Conservation (phyloP, 768 basidiomycete species). For the Phlebiopsis gigantea region DNA sequence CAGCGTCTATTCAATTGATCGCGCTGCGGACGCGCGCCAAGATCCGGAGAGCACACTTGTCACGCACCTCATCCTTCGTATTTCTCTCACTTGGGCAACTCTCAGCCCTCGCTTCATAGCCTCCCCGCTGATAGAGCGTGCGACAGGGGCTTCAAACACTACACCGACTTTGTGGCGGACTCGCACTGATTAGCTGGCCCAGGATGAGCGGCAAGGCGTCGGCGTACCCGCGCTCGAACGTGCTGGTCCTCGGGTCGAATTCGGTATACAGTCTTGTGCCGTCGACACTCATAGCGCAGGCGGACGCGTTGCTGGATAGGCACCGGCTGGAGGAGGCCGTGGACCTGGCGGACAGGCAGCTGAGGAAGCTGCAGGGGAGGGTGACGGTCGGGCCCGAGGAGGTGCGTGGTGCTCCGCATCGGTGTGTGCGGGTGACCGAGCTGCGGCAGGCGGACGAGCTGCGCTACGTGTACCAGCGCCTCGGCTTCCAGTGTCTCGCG, state of each 20-base stretch:
- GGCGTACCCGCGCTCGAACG: slow-evolving; percentile 58
- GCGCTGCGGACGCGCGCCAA: too few relatives aligned
- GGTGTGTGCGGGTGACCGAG: neutral
- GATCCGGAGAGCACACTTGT: too few relatives aligned
- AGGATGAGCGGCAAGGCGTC: neutral
- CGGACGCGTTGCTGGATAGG: slow-evolving; percentile 60
- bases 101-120: too few relatives aligned
- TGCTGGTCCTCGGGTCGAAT: slow-evolving; percentile 58
- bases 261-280: slow-evolving; percentile 64
- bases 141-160: too few relatives aligned
- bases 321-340: slow-evolving; percentile 63
- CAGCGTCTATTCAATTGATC: too few relatives aligned
- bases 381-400: slow-evolving; percentile 51
- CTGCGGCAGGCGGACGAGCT: slow-evolving; percentile 57
- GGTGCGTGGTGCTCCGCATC: slow-evolving; percentile 30
- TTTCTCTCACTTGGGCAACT: too few relatives aligned
- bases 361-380: slow-evolving; percentile 50
- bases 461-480: slow-evolving; percentile 72
- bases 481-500: slow-evolving; percentile 73
- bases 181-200: neutral
- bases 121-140: too few relatives aligned
- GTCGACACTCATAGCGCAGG: slow-evolving; percentile 67
- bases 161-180: too few relatives aligned
- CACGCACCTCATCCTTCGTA: too few relatives aligned
- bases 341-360: slow-evolving; percentile 54